Conservation (phyloP, 805 yeast genomes). For the Lipomyces orientalis region DNA sequence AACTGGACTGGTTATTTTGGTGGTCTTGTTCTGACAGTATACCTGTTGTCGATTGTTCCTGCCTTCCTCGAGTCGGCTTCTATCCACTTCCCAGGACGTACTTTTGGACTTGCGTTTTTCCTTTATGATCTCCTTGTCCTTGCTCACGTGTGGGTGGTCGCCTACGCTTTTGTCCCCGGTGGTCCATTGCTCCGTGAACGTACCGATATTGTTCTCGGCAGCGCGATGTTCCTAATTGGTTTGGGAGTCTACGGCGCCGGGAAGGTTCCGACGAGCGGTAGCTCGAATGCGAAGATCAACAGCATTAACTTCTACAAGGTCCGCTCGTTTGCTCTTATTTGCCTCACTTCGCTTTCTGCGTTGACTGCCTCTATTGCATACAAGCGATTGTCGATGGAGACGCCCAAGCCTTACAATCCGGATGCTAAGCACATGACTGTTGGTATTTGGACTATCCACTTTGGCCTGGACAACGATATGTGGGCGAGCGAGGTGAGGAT, state of each 20-base stretch:
- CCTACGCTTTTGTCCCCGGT: constrained; percentile 97
- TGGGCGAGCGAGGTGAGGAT: constrained; percentile 95
- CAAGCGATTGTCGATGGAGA: constrained; percentile 61
- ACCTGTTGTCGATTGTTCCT: constrained; percentile 49
- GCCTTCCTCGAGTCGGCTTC: constrained; percentile 53
- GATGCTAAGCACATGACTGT: constrained; percentile 78
- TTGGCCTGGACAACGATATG: constrained; percentile 96
- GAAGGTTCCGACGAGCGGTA: constrained; percentile 28
- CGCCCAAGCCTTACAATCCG: constrained; percentile 72
- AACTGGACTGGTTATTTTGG: constrained; percentile 82
- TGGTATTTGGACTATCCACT: constrained; percentile 98
- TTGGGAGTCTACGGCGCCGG: constrained; percentile 55
- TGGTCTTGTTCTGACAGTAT: constrained; percentile 65
- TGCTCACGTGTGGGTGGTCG: constrained; percentile 95
- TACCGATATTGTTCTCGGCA: constrained; percentile 71
- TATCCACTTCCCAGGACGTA: constrained; percentile 58
- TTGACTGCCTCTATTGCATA: constrained; percentile 60
- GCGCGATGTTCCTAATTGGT: constrained; percentile 59
- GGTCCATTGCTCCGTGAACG: constrained; percentile 89
- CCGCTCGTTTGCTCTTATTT: constrained; percentile 33
- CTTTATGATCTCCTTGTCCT: constrained; percentile 65
- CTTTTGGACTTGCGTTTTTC: constrained; percentile 50
- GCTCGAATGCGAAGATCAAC: constrained; percentile 35
- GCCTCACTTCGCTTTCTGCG: constrained; percentile 50
- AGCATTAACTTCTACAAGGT: constrained; percentile 21